phyloP scores from a whole-genome alignment of 106 monocot genomes.

The Chionographis japonica region DNA sequence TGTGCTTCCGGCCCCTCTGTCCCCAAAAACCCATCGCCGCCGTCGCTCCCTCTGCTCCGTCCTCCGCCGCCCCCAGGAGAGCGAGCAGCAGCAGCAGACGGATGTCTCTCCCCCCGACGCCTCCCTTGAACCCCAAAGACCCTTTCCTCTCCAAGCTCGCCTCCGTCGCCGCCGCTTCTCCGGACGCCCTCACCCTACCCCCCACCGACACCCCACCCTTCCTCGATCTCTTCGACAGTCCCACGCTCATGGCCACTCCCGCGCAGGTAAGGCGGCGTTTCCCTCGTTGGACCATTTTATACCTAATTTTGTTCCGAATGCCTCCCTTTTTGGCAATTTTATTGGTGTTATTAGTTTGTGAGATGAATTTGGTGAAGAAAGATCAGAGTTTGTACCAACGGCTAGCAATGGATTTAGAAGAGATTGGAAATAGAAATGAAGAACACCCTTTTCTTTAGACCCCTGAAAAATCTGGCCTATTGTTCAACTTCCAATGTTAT shows the following conservation, averaged over 20 bases:
- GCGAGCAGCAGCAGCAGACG: not conserved
- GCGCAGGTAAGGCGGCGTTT: conserved; percentile 45
- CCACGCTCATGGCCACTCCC: conserved; percentile 86
- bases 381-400: no score
- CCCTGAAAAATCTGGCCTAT: no score
- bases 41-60: conserved; percentile 11
- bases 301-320: no score
- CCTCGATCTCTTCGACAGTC: conserved; percentile 69
- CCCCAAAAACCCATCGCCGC: not conserved
- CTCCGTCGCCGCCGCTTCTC: conserved; percentile 46
- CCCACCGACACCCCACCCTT: conserved; percentile 48
- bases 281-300: no score
- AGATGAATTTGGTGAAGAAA: no score
- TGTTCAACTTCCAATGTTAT: no score
- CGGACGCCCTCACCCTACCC: conserved; percentile 31
- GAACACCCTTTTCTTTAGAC: no score
- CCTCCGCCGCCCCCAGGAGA: conserved; percentile 1
- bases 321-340: not conserved
- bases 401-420: no score
- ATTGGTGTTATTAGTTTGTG: no score
- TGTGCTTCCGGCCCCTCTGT: conserved; percentile 9
- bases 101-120: conserved; percentile 23
- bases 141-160: conserved; percentile 70
- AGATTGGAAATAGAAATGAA: no score
- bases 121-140: conserved; percentile 59